A percentile compares a stretch with the other conserved stretches of the same genome.
phyloP scores from a whole-genome alignment of 148 eudicot species.

The Vaccinium corymbosum region DNA sequence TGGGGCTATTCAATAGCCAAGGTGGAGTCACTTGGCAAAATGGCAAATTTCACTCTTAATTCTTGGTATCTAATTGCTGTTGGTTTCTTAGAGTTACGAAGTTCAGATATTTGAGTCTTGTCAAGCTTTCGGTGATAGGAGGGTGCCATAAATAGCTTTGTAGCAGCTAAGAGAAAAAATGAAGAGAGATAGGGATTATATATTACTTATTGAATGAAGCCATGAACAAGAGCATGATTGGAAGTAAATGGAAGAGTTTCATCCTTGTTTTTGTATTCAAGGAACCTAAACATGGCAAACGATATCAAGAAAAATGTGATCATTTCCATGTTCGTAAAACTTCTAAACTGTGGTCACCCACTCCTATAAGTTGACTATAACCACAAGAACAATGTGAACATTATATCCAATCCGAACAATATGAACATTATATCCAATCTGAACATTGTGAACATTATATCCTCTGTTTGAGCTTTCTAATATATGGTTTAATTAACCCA shows the following conservation, averaged over 20 bases:
- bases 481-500: too few species aligned
- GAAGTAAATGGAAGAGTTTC: not conserved
- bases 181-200: not conserved
- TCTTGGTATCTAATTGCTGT: not conserved
- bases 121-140: not conserved
- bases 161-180: not conserved
- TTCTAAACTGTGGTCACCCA: not conserved
- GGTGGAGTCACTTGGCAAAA: not conserved
- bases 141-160: not conserved
- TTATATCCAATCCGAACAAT: too few species aligned
- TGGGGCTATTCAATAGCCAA: not conserved
- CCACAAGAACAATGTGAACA: not conserved
- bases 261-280: not conserved
- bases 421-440: too few species aligned
- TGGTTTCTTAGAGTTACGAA: not conserved
- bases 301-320: too few species aligned
- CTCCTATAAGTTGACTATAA: not conserved
- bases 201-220: not conserved
- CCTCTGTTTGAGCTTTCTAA: too few species aligned
- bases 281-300: not conserved
- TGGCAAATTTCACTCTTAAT: not conserved
- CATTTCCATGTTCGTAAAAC: not conserved
- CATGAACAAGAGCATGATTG: not conserved
- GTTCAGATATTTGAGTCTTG: not conserved
- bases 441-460: too few species aligned